These are phyloP conservation scores for Calonectria pteridis DNA, from an alignment of 2,329 filamentous ascomycete species.

Conservation along the genomic window DNA sequence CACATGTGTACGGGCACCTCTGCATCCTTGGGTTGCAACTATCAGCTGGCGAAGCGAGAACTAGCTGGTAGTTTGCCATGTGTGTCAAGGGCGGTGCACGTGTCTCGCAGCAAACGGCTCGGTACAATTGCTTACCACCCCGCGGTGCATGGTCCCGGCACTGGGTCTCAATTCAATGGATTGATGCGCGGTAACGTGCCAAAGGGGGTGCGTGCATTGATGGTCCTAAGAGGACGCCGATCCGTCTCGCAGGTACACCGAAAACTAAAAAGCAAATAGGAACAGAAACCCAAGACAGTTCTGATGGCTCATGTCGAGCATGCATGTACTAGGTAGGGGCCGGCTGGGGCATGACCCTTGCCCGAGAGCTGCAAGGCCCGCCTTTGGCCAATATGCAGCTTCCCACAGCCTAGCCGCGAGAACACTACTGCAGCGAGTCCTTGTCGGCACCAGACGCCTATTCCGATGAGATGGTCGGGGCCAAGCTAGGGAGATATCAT, in stretches of 20 bases:
- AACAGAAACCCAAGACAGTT: constrained; percentile 29
- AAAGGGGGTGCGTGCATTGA: constrained; percentile 38
- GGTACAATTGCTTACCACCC: constrained; percentile 15
- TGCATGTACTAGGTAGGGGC: constrained; percentile 35
- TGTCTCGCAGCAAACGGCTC: constrained; percentile 25
- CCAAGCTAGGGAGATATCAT: constrained; percentile 22
- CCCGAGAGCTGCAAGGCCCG: constrained; percentile 42
- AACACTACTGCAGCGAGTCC: constrained; percentile 38
- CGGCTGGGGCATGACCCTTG: constrained; percentile 39
- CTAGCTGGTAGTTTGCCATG: constrained; percentile 16
- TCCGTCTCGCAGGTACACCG: constrained; percentile 22
- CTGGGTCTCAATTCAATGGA: constrained; percentile 35
- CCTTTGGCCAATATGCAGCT: constrained; percentile 40
- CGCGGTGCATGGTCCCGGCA: not conserved
- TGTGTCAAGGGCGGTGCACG: constrained; percentile 21
- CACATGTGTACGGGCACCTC: constrained; percentile 2
- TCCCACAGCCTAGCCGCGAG: constrained; percentile 36
- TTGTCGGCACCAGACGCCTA: constrained; percentile 40
- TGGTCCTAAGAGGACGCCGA: constrained; percentile 2
- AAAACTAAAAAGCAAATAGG: constrained; percentile 20
- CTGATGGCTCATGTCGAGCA: constrained; percentile 33
- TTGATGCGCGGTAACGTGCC: constrained; percentile 42
- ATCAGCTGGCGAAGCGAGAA: constrained; percentile 5
- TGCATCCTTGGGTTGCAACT: constrained; percentile 17
- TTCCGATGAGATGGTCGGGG: constrained; percentile 44